Base-by-base conservation (phyloP, 2,329 filamentous ascomycete species). In the Dryadomyces sulphureus region DNA sequence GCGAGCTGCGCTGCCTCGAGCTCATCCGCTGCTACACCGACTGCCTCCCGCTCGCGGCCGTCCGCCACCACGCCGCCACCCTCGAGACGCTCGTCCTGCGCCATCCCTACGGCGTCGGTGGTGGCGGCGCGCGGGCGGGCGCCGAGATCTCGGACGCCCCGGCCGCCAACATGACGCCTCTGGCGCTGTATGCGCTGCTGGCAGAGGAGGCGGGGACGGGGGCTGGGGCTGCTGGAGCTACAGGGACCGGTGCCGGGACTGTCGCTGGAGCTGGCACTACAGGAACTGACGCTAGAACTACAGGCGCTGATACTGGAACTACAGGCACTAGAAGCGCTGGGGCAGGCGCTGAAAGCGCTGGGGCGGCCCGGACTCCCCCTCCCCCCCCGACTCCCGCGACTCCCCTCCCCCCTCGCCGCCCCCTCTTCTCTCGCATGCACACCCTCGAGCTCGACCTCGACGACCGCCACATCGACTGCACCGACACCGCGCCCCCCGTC, bases 371-470 rank as follows among this genome's bases (percentile, higher is more conserved):
- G n/a, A n/a, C n/a, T n/a, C n/a, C n/a, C n/a, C n/a, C n/a, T n/a
- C n/a, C n/a, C n/a, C n/a, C n/a, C n/a, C n/a, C n/a, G n/a, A n/a
- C n/a, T n/a, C n/a, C n/a, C n/a, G n/a, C n/a, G n/a, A n/a, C n/a
- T n/a, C n/a, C n/a, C n/a, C n/a, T n/a, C n/a, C n/a, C n/a, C 5
- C 38, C 21, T 5, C 24, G 40, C 7, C 17, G 9, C 14, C 32
- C 45, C 6, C 6, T 52, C 62, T 69, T 51, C 55, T 62, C 9
- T 66, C 68, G 3, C 4, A 57, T 72, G 4, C 59, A 61, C 24
- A 60, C 59, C 0, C 61, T 72, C 5, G 69, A 72, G 54, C 50
- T 73, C 9, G 69, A 72, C 54, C 62, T 71, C 59, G 68, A 72
- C 32, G 36, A 41, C 8, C 48, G 48, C 27, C 48, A 52, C 54